Base-by-base conservation (phyloP, 202 grass and related monocot genomes). In the Sporobolus alterniflorus region DNA sequence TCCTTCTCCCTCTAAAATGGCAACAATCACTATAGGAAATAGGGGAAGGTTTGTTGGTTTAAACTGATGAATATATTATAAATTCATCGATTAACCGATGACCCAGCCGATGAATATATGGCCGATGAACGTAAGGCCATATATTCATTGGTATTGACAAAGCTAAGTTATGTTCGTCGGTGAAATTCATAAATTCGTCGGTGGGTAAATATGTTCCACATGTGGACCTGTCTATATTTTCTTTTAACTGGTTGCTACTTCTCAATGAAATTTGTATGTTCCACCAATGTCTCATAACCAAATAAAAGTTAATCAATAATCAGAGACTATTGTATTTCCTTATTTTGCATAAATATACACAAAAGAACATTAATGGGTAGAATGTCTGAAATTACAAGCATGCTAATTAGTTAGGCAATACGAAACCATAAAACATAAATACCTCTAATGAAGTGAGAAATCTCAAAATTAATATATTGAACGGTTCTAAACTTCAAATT, bases 361-460 rank as follows among this genome's bases (percentile, higher is more conserved):
- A 87, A 86, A 71, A 36, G 31, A 48, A 36, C 69, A 69, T 13
- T 64, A 6, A 67, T 79, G 57, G 59, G 24, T 49, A 73, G 57
- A 76, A 11, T 25, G 57, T 47, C 64, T 26, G 16, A 71, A 52
- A 66, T 71, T 80, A 44, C 26, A 73, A 68, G 44, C 33, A 49
- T 28, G 32, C 40, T 55, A 62, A 64, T 66, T 50, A 68, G 24
- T 65, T 44, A 88, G 79, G 28, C 15, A 22, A 54, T 62, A n/a
- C n/a, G n/a, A 24, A 28, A 25, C 47, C 78, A 72, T 41, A 79
- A 2, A 17, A 67, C 55, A 40, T 33, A 26, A 87, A 67, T 26
- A 33, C 11, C 26, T 64, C 41, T 11, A 33, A 13, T 50, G 20
- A 64, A 64, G 41, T 77, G 41, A 49, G 47, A 64, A 77, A 49